A percentile compares a stretch with the other conserved stretches of the same genome.
phyloP scores from a whole-genome alignment of 2,329 filamentous ascomycete genomes.

The Xylariaceae sp. region DNA sequence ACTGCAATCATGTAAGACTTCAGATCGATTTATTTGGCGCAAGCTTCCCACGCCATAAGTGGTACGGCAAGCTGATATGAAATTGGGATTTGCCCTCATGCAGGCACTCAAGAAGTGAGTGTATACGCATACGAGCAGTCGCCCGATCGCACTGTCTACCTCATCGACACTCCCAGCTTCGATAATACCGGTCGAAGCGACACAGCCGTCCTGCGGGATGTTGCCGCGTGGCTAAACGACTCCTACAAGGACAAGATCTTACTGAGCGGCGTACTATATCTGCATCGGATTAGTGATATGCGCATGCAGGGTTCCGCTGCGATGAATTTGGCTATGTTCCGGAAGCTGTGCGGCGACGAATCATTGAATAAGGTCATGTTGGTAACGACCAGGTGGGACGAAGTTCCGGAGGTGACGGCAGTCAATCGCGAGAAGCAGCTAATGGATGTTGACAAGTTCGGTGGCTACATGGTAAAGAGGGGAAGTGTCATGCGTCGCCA shows the following conservation, averaged over 20 bases:
- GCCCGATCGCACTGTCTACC: not conserved
- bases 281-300: constrained; percentile 41
- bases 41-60: no score
- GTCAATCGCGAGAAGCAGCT: not conserved
- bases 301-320: constrained; percentile 31
- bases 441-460: not conserved
- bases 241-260: constrained; percentile 33
- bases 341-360: constrained; percentile 34
- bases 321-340: constrained; percentile 35
- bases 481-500: not conserved
- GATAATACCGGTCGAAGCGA: constrained; percentile 39
- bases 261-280: constrained; percentile 42
- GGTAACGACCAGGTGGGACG: constrained; percentile 24
- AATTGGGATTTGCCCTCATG: not conserved
- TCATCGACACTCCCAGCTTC: constrained; percentile 46
- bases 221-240: constrained; percentile 33
- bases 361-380: constrained; percentile 24
- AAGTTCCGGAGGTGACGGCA: not conserved
- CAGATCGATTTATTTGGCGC: not conserved
- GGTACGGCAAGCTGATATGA: not conserved
- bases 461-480: not conserved
- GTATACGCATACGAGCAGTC: not conserved
- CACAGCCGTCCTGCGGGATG: constrained; percentile 39
- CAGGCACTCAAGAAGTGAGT: not conserved
- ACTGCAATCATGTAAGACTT: not conserved